phyloP scores from a whole-genome alignment of 106 monocot genomes.

The Phalaenopsis aphrodite region DNA sequence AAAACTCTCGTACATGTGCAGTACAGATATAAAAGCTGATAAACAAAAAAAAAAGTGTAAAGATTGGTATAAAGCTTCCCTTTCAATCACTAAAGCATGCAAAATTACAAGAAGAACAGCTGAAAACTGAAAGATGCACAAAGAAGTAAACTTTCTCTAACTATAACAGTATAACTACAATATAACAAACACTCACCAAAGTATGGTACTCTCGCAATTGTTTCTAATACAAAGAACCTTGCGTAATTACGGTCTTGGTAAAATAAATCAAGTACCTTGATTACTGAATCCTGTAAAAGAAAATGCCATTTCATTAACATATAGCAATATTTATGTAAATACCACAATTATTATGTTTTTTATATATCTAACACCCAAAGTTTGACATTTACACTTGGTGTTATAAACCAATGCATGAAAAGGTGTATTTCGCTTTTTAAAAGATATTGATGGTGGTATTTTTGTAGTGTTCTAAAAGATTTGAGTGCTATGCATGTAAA shows the following conservation, averaged over 20 bases:
- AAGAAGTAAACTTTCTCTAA: background rate
- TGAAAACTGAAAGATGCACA: background rate
- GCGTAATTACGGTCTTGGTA: conserved; percentile 83
- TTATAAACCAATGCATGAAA: too few relatives aligned
- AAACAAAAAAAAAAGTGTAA: background rate
- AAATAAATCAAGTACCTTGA: conserved; percentile 61
- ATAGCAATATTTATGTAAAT: too few relatives aligned
- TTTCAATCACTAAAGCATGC: background rate
- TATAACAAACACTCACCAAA: conserved; percentile 55
- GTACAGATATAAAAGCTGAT: conserved; percentile 92
- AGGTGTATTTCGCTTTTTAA: too few relatives aligned
- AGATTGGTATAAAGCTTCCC: background rate
- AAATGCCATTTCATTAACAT: background rate
- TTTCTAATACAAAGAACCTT: conserved; percentile 95
- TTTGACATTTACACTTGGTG: too few relatives aligned
- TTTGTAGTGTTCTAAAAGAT: too few relatives aligned
- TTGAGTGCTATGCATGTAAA: too few relatives aligned
- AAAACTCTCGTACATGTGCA: conserved; percentile 95
- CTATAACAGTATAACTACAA: background rate
- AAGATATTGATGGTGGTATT: too few relatives aligned
- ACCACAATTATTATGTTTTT: too few relatives aligned
- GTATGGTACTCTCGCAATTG: conserved; percentile 96
- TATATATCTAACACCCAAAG: too few relatives aligned
- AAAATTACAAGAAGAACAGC: background rate
- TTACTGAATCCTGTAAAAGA: conserved; percentile 62